phyloP scores from a whole-genome alignment of 2,329 filamentous ascomycete genomes.

The Allantophomopsis lycopodina region DNA sequence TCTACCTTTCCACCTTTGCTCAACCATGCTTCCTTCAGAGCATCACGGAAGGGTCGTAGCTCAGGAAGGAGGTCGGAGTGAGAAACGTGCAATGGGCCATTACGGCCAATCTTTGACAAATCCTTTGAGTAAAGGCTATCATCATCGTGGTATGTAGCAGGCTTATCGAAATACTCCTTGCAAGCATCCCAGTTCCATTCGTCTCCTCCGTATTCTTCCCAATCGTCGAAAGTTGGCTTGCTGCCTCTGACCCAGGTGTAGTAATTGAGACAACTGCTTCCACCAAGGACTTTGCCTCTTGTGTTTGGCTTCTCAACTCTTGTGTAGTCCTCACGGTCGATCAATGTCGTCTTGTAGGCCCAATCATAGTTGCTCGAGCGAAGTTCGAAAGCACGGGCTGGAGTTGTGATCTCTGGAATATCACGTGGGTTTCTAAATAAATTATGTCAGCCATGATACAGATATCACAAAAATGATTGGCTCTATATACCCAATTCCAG shows the following conservation, averaged over 20 bases:
- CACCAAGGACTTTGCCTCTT: not conserved
- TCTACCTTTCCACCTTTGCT: slow-evolving; percentile 33
- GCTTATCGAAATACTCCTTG: not conserved
- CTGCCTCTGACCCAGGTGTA: not conserved
- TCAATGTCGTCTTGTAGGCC: slow-evolving; percentile 47
- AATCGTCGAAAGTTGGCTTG: not conserved
- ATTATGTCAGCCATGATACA: too few relatives aligned
- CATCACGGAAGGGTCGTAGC: slow-evolving; percentile 33
- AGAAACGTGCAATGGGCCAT: slow-evolving; percentile 37
- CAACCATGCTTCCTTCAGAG: slow-evolving; percentile 35
- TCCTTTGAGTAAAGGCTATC: slow-evolving; percentile 26
- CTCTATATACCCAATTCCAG: slow-evolving; percentile 3
- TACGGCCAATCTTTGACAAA: slow-evolving; percentile 33
- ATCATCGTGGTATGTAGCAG: slow-evolving; percentile 22
- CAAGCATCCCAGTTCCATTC: not conserved
- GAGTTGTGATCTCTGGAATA: slow-evolving; percentile 37
- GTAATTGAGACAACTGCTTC: not conserved
- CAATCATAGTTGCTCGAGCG: slow-evolving; percentile 42
- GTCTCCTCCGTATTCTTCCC: not conserved
- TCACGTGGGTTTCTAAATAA: slow-evolving; percentile 28
- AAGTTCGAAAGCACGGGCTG: slow-evolving; percentile 35
- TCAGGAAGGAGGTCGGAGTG: slow-evolving; percentile 40
- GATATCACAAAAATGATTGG: too few relatives aligned
- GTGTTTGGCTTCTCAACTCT: slow-evolving; percentile 42
- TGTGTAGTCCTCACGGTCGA: slow-evolving; percentile 42